Base-by-base conservation (phyloP, 768 basidiomycete species). In the Agaricus blazei region DNA sequence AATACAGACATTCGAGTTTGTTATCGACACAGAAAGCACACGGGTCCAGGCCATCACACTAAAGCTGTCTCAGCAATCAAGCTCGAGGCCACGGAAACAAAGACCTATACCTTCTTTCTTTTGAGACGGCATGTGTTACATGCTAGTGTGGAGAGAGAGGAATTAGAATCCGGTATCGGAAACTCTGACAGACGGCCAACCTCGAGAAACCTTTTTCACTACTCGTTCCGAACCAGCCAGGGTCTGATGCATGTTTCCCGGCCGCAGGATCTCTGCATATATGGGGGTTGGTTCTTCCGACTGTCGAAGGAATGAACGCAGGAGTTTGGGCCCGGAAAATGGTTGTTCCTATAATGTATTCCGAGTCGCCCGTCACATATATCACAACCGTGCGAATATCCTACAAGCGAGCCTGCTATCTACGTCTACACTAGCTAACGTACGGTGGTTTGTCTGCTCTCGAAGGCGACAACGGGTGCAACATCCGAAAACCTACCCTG, bases 91-190 rank as follows among this genome's bases (percentile, higher is more conserved):
- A 19, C 6, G 24, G 36, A 5, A 15, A 29, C 9, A 27, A 11
- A 15, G 31, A 2, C 47, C 19, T 56, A 3, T 23, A 68, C 67
- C 62, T 68, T 67, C 54, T 67, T 68, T 36, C 67, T 65, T 51
- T 68, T 68, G 46, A 68, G 56, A 47, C 67, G 62, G 49, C 67
- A 68, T 28, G 67, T 68, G 38, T 68, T 68, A 53, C 67, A 68
- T 9, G 67, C 67, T 68, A 46, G 14, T n/a, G 38, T 29, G 45
- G 47, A 46, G 40, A 41, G 40, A 14, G 7, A 19, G 11, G 11
- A 14, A 24, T 56, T n/a, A 56, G 54, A n/a, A 19, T 4, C n/a
- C 37, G 37, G 34, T 8, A 34, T 34, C 34, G 34, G 34, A 34
- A 11, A 48, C 45, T 48, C 14, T 41, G 26, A 14, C 29, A 36